Evolutionary conservation across 2,329 filamentous ascomycete species (phyloP).

Genomic region (Ascochyta lentis): DNA sequence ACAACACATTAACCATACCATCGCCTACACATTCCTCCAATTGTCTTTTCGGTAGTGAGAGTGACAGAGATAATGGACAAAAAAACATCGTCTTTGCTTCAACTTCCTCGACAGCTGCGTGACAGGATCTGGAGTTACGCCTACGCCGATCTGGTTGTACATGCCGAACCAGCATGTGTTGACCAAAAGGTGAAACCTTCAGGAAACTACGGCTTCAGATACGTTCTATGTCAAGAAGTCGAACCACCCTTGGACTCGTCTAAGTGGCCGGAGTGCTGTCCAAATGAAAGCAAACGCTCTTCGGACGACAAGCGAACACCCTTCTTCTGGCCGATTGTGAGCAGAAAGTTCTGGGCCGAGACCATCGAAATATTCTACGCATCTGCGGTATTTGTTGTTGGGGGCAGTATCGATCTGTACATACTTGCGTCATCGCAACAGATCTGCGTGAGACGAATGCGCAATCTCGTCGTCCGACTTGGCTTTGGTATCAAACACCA

Average conservation of each 20-base stretch:
- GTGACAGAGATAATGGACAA: neutral
- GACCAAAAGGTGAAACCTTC: constrained; percentile 5
- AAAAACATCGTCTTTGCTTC: neutral
- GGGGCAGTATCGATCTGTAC: constrained; percentile 8
- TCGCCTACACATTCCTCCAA: too few species aligned
- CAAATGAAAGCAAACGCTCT: neutral
- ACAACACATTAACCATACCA: too few species aligned
- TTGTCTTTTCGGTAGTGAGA: too few species aligned
- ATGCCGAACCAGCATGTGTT: neutral
- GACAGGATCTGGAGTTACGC: constrained; percentile 7
- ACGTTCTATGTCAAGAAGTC: neutral
- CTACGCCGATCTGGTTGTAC: constrained; percentile 2
- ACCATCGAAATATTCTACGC: neutral
- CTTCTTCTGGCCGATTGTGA: constrained; percentile 16
- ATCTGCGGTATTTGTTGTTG: constrained; percentile 7
- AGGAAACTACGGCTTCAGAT: constrained; percentile 6
- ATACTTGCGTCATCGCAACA: constrained; percentile 11
- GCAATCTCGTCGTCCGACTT: constrained; percentile 1
- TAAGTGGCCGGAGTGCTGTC: constrained; percentile 1
- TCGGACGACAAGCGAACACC: neutral
- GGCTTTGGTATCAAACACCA: constrained; percentile 11
- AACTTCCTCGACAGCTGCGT: neutral
- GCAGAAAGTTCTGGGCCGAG: constrained; percentile 8
- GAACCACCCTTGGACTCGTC: neutral
- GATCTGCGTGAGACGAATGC: constrained; percentile 9